Evolutionary conservation across 306 rosid genomes (phyloP).

Genomic region (Quercus mongolica): DNA sequence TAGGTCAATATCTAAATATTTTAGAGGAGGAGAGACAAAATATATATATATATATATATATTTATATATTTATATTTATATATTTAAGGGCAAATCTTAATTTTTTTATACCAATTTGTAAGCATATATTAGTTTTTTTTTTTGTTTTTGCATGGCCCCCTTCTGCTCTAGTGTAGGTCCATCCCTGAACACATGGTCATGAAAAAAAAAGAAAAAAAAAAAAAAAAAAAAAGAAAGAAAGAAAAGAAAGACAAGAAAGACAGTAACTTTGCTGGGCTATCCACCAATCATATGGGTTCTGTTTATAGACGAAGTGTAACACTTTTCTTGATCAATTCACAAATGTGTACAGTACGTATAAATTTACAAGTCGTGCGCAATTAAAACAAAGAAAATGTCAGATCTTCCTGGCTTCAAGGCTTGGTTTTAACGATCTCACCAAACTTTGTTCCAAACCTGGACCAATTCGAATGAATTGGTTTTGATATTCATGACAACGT

Average conservation of each 20-base stretch:
- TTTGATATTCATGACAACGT: background rate
- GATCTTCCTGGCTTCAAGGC: background rate
- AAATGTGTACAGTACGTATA: background rate
- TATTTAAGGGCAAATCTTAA: too few relatives aligned
- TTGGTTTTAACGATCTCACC: background rate
- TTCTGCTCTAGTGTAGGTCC: too few relatives aligned
- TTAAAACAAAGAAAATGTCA: background rate
- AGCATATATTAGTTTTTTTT: too few relatives aligned
- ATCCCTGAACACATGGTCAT: background rate
- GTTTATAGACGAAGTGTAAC: background rate
- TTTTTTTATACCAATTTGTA: too few relatives aligned
- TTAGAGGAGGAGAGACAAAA: too few relatives aligned
- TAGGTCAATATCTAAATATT: too few relatives aligned
- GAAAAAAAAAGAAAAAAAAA: background rate
- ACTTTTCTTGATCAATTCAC: background rate
- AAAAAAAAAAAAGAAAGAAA: too few relatives aligned
- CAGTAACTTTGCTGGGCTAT: too few relatives aligned
- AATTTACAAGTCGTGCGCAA: background rate
- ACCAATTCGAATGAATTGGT: background rate
- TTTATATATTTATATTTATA: too few relatives aligned
- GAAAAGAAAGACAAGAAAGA: too few relatives aligned
- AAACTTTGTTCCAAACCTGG: background rate
- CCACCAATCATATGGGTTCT: background rate
- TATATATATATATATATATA: too few relatives aligned
- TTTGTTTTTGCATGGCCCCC: too few relatives aligned